Evolutionary conservation across 2,329 filamentous ascomycete species (phyloP), one percentile per base, ranked within the genome.

Genomic region (Paecilomyces formosus): DNA sequence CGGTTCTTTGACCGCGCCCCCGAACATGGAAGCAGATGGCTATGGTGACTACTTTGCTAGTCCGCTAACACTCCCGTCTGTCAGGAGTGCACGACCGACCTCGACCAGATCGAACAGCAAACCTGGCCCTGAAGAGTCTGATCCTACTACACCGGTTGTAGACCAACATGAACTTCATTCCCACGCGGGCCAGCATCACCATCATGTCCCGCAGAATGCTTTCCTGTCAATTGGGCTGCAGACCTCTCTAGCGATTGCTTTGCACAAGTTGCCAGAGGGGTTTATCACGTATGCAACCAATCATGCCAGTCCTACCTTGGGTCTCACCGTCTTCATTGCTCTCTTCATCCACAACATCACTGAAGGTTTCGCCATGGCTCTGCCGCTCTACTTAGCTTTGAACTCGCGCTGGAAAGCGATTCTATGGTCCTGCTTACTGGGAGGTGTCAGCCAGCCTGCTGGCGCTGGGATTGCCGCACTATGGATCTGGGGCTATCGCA

Each of bases 281-380:
- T 88, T 88, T 74, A 88, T 99, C 65, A 97, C 93, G 0, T 99
- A 95, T 72, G 93, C 94, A 9, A 97, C 94, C 9, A 99, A 97
- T 74, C 94, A 99, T 71, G 93, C 92, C 12, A 97, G 92, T 71
- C 92, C 94, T 0, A 81, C 83, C 0, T 84, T 99, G 0, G 94
- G 94, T 21, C 86, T 96, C 74, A 89, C 90, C 56, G 91, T 99
- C 57, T 99, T 99, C 76, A 84, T 97, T 73, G 93, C 94, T 0
- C 83, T 99, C 7, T 96, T 96, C 70, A 93, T 99, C 60, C 94
- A 99, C 81, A 99, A 97, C 76, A 96, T 99, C 68, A 92, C 91
- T 28, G 94, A 99, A 77, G 94, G 94, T 1, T 97, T 97, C 71
- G 90, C 92, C 61, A 88, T 99, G 82, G 91, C 92, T 0, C 78